These are phyloP conservation scores for Erucastrum elatum DNA, from an alignment of 345 rosid species.

Conservation along the genomic window DNA sequence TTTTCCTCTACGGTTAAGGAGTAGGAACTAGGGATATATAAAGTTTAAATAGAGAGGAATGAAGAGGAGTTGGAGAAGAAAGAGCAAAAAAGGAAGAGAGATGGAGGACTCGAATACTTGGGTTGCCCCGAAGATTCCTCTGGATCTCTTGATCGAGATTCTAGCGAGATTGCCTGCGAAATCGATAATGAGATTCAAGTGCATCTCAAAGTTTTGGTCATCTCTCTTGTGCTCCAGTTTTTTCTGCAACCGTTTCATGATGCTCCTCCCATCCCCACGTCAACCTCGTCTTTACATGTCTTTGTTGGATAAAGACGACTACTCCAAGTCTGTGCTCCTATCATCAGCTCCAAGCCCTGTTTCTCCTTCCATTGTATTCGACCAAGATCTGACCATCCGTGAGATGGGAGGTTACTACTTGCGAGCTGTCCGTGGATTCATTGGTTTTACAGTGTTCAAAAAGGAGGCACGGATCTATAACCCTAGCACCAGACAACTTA, in stretches of 20 bases:
- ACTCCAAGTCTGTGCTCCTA: neutral
- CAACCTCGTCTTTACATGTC: neutral
- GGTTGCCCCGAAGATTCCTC: neutral
- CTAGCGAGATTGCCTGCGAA: neutral
- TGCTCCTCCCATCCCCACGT: neutral
- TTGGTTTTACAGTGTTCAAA: neutral
- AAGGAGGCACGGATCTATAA: neutral
- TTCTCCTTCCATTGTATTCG: neutral
- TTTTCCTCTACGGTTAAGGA: neutral
- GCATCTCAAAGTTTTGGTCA: conserved; percentile 1
- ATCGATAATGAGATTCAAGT: neutral
- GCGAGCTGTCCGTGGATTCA: neutral
- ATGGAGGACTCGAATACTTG: neutral
- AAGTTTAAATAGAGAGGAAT: neutral
- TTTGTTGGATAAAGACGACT: neutral
- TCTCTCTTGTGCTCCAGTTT: neutral
- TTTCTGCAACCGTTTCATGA: neutral
- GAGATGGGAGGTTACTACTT: neutral
- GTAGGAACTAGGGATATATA: neutral
- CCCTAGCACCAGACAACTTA: neutral
- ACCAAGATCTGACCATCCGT: neutral
- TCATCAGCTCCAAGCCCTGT: neutral
- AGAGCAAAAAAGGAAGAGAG: neutral
- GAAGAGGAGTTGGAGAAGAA: neutral
- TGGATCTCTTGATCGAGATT: neutral